Conservation (phyloP, 176 grass and related monocot genomes). For the Pontederia paniculata region DNA sequence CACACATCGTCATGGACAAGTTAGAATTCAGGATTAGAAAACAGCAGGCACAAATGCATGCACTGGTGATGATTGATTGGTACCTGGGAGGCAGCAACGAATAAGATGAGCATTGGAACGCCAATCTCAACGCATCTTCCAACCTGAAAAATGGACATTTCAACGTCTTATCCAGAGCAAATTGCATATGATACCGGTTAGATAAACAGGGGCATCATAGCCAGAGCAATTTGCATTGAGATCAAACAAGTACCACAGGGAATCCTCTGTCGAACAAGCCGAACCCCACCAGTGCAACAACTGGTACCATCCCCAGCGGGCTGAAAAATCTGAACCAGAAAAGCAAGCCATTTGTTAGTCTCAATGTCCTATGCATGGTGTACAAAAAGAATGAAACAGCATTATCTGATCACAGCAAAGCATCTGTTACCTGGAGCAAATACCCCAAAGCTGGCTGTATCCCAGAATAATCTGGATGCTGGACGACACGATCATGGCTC, state of each 20-base stretch:
- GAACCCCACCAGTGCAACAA: conserved; percentile 85
- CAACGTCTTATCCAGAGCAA: not conserved
- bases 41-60: not conserved
- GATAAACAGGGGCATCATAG: not conserved
- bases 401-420: not conserved
- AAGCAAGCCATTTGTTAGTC: conserved; percentile 17
- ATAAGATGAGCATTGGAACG: conserved; percentile 73
- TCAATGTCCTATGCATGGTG: too few species aligned
- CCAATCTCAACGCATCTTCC: conserved; percentile 93
- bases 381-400: not conserved
- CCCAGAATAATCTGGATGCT: conserved; percentile 97
- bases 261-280: conserved; percentile 97
- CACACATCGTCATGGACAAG: not conserved
- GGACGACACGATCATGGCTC: conserved; percentile 83
- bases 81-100: conserved; percentile 35
- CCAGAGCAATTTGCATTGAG: not conserved
- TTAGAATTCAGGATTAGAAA: not conserved
- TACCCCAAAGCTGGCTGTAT: conserved; percentile 98
- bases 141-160: conserved; percentile 35
- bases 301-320: conserved; percentile 88
- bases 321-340: conserved; percentile 84
- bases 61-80: not conserved
- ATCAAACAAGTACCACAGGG: conserved; percentile 61
- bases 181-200: too few species aligned
- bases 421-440: conserved; percentile 80